phyloP scores from a whole-genome alignment of 345 rosid species.

The Cardamine resedifolia region DNA sequence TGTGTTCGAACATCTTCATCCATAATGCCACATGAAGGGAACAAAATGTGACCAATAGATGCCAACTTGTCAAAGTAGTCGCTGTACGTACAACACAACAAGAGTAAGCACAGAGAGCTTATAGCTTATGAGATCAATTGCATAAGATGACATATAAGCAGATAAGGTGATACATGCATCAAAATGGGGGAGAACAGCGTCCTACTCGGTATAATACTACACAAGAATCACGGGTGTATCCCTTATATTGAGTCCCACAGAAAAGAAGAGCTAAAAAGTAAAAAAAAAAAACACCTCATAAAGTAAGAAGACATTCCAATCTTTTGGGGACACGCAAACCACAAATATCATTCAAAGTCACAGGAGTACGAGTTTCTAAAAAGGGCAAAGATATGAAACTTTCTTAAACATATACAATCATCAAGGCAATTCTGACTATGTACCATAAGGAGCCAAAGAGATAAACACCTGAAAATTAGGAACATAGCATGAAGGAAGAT shows the following conservation, averaged over 20 bases:
- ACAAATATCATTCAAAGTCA: constrained; percentile 4
- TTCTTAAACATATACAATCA: neutral
- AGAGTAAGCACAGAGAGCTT: constrained; percentile 15
- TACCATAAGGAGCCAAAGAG: neutral
- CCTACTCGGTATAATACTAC: constrained; percentile 11
- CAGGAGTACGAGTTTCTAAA: constrained; percentile 1
- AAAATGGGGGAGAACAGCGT: neutral
- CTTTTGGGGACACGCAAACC: neutral
- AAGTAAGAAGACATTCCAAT: constrained; percentile 10
- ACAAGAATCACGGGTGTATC: neutral
- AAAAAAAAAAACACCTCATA: constrained; percentile 8
- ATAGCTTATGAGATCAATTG: neutral
- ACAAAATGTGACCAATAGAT: constrained; percentile 97
- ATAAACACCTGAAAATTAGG: neutral
- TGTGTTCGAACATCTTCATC: constrained; percentile 98
- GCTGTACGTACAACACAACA: constrained; percentile 51
- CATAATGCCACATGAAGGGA: constrained; percentile 98
- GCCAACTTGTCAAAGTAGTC: constrained; percentile 99
- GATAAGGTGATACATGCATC: neutral
- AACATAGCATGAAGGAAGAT: constrained; percentile 5
- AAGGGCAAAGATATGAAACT: neutral
- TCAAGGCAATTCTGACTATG: neutral
- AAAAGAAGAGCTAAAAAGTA: constrained; percentile 16
- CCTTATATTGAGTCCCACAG: neutral
- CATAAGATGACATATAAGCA: constrained; percentile 2